A percentile compares a stretch with the other conserved stretches of the same genome.
phyloP scores from a whole-genome alignment of 139 green algal species.

The Picochlorum sp. region DNA sequence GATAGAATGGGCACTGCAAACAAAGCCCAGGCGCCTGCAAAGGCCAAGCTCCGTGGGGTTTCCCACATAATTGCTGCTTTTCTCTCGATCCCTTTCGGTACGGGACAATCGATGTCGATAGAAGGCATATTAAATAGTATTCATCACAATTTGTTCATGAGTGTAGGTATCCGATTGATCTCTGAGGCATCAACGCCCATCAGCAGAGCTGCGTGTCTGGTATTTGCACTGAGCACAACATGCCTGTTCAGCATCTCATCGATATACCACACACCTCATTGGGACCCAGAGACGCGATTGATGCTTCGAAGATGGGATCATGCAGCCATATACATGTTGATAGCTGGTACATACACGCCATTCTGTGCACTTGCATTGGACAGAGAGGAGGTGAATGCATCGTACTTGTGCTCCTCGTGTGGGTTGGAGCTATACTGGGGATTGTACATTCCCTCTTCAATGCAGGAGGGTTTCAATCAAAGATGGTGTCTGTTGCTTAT shows the following conservation, averaged over 20 bases:
- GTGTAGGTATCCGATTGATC: too few species aligned
- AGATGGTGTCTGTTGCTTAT: conserved; percentile 18
- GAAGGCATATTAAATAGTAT: too few species aligned
- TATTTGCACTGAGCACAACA: conserved; percentile 8
- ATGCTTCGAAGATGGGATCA: conserved; percentile 33
- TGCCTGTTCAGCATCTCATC: conserved; percentile 16
- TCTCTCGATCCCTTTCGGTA: too few species aligned
- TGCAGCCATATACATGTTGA: conserved; percentile 35
- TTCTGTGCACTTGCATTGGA: conserved; percentile 25
- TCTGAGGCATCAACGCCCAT: not conserved
- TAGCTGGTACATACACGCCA: conserved; percentile 43
- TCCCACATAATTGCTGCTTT: too few species aligned
- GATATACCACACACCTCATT: conserved; percentile 31
- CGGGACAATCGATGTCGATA: too few species aligned
- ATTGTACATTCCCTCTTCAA: conserved; percentile 32
- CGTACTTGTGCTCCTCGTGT: conserved; percentile 20
- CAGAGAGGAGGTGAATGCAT: not conserved
- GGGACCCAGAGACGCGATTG: conserved; percentile 13
- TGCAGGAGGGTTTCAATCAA: conserved; percentile 1
- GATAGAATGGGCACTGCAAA: too few species aligned
- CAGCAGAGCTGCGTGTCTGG: not conserved
- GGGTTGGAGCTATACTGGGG: conserved; percentile 19
- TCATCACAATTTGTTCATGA: too few species aligned
- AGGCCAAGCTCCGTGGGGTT: too few species aligned
- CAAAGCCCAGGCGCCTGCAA: too few species aligned